These are phyloP conservation scores for Dioscorea zingiberensis DNA, from an alignment of 106 monocot species.

Conservation along the genomic window DNA sequence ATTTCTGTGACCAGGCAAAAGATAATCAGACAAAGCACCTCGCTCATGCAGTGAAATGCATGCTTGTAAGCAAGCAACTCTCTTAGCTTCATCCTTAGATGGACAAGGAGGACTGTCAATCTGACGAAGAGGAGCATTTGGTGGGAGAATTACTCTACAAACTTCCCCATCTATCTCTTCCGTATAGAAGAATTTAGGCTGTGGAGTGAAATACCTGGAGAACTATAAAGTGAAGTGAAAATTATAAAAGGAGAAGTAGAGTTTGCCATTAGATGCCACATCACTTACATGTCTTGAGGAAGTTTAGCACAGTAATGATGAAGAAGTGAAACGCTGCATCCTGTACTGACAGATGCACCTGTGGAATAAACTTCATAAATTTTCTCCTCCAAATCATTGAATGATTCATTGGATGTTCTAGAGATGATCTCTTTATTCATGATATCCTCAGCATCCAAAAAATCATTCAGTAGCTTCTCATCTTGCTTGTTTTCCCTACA, in stretches of 20 bases:
- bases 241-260: too few species aligned
- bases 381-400: conserved; percentile 63
- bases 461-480: conserved; percentile 55
- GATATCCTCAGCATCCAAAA: conserved; percentile 44
- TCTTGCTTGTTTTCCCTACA: conserved; percentile 59
- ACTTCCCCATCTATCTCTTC: conserved; percentile 56
- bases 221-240: not conserved
- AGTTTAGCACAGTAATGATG: conserved; percentile 81
- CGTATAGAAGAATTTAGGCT: conserved; percentile 60
- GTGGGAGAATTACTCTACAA: conserved; percentile 78
- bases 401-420: conserved; percentile 58
- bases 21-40: conserved; percentile 78
- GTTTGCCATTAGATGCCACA: too few species aligned
- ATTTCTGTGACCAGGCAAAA: conserved; percentile 55
- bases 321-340: conserved; percentile 81
- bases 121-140: conserved; percentile 83
- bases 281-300: conserved; percentile 65
- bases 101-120: conserved; percentile 54
- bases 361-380: conserved; percentile 59
- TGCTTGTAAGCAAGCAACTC: conserved; percentile 75
- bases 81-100: conserved; percentile 91
- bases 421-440: conserved; percentile 75
- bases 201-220: conserved; percentile 71
- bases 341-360: conserved; percentile 90
- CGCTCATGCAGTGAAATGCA: conserved; percentile 64